Evolutionary conservation across 1,139 yeast species (phyloP).

Genomic region (Scheffersomyces titani): DNA sequence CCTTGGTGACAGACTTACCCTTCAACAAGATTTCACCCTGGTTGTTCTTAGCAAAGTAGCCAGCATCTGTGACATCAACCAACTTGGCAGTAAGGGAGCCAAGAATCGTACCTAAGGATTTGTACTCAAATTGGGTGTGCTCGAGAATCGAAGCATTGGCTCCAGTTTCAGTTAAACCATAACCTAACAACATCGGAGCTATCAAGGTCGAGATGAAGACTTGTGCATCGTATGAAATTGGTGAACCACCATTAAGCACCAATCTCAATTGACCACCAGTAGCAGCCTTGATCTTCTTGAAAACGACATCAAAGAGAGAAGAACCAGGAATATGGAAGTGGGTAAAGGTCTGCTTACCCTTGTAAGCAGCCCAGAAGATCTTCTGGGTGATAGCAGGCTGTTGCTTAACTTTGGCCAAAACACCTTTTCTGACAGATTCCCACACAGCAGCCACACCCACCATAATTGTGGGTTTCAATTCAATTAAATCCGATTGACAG

Average conservation of each 20-base stretch:
- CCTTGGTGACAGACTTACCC: conserved; percentile 72
- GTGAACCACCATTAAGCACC: conserved; percentile 92
- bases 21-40: conserved; percentile 90
- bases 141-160: conserved; percentile 81
- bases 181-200: conserved; percentile 91
- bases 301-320: conserved; percentile 60
- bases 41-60: conserved; percentile 84
- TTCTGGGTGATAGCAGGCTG: conserved; percentile 71
- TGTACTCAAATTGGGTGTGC: conserved; percentile 65
- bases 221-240: conserved; percentile 86
- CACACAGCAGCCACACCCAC: conserved; percentile 99
- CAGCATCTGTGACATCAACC: conserved; percentile 90
- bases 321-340: conserved; percentile 75
- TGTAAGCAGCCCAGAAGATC: conserved; percentile 87
- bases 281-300: conserved; percentile 88
- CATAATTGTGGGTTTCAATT: conserved; percentile 90
- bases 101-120: conserved; percentile 78
- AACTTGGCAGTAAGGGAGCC: conserved; percentile 87
- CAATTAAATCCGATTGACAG: conserved; percentile 85
- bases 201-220: conserved; percentile 72
- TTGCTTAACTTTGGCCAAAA: conserved; percentile 69
- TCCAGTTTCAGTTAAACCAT: conserved; percentile 95
- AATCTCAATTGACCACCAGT: conserved; percentile 87
- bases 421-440: conserved; percentile 95
- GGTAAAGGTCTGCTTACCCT: conserved; percentile 64